Base-by-base conservation (phyloP, 2,329 filamentous ascomycete genomes). In the Paecilomyces sp. region DNA sequence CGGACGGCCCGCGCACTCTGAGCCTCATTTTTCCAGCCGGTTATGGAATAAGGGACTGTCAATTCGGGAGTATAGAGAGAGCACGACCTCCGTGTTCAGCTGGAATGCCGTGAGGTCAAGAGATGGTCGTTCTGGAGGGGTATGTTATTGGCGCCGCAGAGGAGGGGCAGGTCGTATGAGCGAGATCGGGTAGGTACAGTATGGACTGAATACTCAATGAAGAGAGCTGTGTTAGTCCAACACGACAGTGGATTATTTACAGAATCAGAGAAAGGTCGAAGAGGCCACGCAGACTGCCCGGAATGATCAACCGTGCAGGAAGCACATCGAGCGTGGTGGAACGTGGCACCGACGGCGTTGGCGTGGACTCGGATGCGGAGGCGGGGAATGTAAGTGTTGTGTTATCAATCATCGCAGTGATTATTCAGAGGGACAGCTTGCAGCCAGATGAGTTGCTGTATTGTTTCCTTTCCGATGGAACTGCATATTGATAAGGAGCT, bases 1-100 rank as follows among this genome's bases (percentile, higher is more conserved):
- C 91, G 52, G 83, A 81, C 1, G 91, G 91, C 11, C 86, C 88
- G 61, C 91, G 87, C 55, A 93, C 85, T 62, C 91, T 85, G 60
- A 94, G 80, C 64, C 88, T 85, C 83, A 96, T 93, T 24, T 55
- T 58, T n/a, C 28, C 30, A 24, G 15, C 24, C 55, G 51, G 18
- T 18, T 18, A n/a, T 22, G 41, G 6, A 15, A 47, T 9, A 18
- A 30, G 51, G 55, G 33, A 50, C 22, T 8, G 24, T 53, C 24
- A 24, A 53, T 53, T 33, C 41, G 15, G 41, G n/a, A 2, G 41
- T 47, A 47, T 47, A 22, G 41, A 47, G 9, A 15, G 41, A 18
- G 18, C n/a, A 18, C 8, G n/a, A 47, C 41, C 7, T 7, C n/a
- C 7, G n/a, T 15, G 7, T 47, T 6, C 2, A 47, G n/a, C 3